Evolutionary conservation across 352 stramenopile species (phyloP).

Genomic region (Globisporangium abappressorium): DNA sequence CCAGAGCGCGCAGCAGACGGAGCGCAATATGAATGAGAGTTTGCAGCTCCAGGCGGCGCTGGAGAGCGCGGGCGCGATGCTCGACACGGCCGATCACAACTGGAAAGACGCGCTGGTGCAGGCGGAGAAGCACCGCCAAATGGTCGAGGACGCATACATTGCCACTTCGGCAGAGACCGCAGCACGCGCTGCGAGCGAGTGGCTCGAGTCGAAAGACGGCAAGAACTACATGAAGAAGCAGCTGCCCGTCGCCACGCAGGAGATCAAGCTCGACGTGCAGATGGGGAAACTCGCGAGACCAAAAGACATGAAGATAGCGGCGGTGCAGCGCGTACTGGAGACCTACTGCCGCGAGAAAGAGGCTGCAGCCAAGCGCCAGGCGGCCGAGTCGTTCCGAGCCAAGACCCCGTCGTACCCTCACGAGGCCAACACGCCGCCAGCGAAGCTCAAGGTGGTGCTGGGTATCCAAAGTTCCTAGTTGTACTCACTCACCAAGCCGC

Average conservation of each 20-base stretch:
- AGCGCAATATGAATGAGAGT: conserved; percentile 15
- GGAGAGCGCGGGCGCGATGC: conserved; percentile 21
- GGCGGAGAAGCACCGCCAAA: conserved; percentile 36
- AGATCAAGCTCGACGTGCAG: conserved; percentile 52
- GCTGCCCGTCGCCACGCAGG: conserved; percentile 28
- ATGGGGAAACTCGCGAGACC: conserved; percentile 44
- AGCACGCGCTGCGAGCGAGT: conserved; percentile 29
- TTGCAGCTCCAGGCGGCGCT: conserved; percentile 32
- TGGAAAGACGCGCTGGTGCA: conserved; percentile 34
- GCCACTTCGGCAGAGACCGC: conserved; percentile 19
- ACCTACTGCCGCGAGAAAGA: conserved; percentile 11
- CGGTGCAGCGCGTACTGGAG: conserved; percentile 6
- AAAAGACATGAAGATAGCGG: conserved; percentile 13
- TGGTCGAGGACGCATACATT: conserved; percentile 34
- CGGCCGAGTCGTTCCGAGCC: conserved; percentile 11
- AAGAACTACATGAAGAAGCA: conserved; percentile 55
- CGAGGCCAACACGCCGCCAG: neutral
- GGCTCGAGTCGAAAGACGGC: conserved; percentile 64
- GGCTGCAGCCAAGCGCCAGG: conserved; percentile 1
- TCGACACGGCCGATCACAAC: conserved; percentile 29
- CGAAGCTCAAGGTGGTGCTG: neutral
- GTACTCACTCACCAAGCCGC: neutral
- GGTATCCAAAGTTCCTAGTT: neutral
- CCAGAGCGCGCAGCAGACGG: conserved; percentile 17
- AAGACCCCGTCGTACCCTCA: conserved; percentile 7